Evolutionary conservation across 148 eudicot genomes (phyloP).

Genomic region (Arctostaphylos glauca): DNA sequence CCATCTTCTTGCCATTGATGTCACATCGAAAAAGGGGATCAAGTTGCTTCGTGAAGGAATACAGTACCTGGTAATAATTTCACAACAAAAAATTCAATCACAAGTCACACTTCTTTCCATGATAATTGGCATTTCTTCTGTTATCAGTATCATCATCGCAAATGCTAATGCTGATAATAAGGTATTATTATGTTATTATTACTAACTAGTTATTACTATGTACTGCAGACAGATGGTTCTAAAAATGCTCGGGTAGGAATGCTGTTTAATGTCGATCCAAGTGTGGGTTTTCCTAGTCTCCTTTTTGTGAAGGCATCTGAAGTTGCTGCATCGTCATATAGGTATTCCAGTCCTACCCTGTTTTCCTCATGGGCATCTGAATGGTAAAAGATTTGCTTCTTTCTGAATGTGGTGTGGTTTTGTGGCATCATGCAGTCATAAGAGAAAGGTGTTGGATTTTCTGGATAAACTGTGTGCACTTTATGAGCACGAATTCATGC

Average conservation of each 20-base stretch:
- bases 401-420: not conserved
- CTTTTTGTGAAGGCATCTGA: constrained; percentile 64
- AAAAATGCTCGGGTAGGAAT: constrained; percentile 79
- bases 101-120: constrained; percentile 1
- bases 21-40: constrained; percentile 69
- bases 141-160: not conserved
- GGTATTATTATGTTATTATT: not conserved
- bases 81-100: not conserved
- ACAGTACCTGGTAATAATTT: constrained; percentile 67
- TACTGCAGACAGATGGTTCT: constrained; percentile 66
- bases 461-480: constrained; percentile 72
- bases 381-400: not conserved
- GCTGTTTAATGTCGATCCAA: constrained; percentile 49
- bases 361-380: constrained; percentile 10
- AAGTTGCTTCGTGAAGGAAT: constrained; percentile 83
- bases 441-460: constrained; percentile 67
- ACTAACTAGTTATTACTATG: not conserved
- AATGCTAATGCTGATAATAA: not conserved
- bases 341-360: constrained; percentile 38
- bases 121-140: constrained; percentile 8
- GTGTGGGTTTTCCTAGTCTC: constrained; percentile 50
- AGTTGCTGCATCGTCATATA: constrained; percentile 60
- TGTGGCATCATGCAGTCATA: constrained; percentile 58
- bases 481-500: constrained; percentile 52
- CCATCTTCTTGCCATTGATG: constrained; percentile 80